Base-by-base conservation (phyloP, 2,329 filamentous ascomycete genomes). In the Falciphora oryzae region DNA sequence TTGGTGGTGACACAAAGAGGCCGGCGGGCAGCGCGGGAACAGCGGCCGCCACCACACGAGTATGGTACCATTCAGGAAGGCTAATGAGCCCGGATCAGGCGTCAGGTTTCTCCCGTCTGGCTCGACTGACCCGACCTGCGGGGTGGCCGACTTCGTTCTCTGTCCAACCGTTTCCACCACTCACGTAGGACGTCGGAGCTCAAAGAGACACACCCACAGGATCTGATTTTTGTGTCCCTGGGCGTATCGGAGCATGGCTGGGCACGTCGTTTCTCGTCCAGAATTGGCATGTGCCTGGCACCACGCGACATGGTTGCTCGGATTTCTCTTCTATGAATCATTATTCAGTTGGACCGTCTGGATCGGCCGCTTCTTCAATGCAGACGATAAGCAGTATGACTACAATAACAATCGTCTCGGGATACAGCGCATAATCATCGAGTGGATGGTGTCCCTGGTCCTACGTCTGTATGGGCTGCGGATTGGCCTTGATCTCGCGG, bases 401-500 rank as follows among this genome's bases (percentile, higher is more conserved):
- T 57, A 57, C 22, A 16, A 57, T 2, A 57, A 57, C 13, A 3
- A 25, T 27, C 32, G 32, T 35, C 32, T n/a, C 13, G 32, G 32
- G 13, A 35, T 35, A 35, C 8, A 44, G 38, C 38, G 18, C 38
- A 25, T n/a, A 5, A 53, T 3, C 44, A 6, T 50, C 22, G 44
- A 4, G 10, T 58, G n/a, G 18, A 29, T 28, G 27, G 57, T 13
- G 57, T 38, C 14, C 38, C 35, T 22, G 14, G 38, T 29, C 3
- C 50, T 29, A 62, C 10, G 28, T 29, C 32, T 62, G 61, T 56
- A 67, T 64, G n/a, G 83, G 83, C 44, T 76, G 73, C 14, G 82
- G 80, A 63, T 81, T 82, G 64, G 78, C 78, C 68, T 78, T 78
- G 67, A 89, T 88, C 74, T 88, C 84, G 66, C 77, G 77, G 59